Evolutionary conservation across 139 green algal genomes (phyloP).

Genomic region (Coccomyxa sp.): DNA sequence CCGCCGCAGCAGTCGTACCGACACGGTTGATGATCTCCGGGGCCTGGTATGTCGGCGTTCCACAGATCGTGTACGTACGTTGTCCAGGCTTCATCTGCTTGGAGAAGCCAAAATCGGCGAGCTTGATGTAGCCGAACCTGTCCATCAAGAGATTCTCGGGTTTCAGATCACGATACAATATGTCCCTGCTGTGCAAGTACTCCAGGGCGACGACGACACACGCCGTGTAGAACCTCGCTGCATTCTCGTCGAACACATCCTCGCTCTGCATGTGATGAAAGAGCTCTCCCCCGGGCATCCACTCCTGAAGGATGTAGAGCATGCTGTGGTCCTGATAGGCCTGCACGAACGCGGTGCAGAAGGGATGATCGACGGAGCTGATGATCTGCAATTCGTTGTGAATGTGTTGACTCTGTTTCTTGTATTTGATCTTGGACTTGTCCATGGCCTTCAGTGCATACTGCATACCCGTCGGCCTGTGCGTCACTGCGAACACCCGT

Average conservation of each 20-base stretch:
- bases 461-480: neutral
- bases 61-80: conserved; percentile 80
- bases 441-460: neutral
- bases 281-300: conserved; percentile 60
- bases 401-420: conserved; percentile 1
- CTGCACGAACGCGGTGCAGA: conserved; percentile 56
- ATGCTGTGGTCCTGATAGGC: conserved; percentile 63
- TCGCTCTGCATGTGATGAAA: conserved; percentile 70
- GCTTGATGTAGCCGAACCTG: conserved; percentile 71
- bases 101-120: conserved; percentile 82
- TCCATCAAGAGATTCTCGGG: conserved; percentile 85
- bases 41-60: conserved; percentile 80
- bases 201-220: neutral
- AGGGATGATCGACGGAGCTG: conserved; percentile 29
- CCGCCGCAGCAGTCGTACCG: conserved; percentile 64
- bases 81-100: conserved; percentile 61
- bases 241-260: conserved; percentile 49
- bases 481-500: neutral
- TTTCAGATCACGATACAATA: conserved; percentile 80
- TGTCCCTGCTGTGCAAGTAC: conserved; percentile 15
- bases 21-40: conserved; percentile 73
- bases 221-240: neutral
- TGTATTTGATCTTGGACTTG: neutral
- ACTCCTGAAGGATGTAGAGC: conserved; percentile 68
- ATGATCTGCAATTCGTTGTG: neutral